A percentile compares a stretch with the other conserved stretches of the same genome.
These are phyloP conservation scores for Coniferiporia weirii DNA, from an alignment of 1,284 basidiomycete genomes.

Conservation along the genomic window DNA sequence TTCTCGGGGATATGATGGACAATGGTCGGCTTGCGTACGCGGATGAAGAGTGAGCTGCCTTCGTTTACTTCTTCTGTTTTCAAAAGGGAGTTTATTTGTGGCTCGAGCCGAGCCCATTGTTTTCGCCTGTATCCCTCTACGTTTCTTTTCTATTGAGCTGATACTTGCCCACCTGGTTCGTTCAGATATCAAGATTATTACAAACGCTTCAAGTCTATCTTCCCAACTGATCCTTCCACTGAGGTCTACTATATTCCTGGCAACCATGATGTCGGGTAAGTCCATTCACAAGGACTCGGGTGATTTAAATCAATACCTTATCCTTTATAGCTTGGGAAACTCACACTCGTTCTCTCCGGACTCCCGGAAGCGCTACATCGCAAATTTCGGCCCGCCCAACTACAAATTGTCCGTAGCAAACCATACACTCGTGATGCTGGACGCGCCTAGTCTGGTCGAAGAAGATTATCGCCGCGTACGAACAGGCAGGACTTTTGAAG, in stretches of 20 bases:
- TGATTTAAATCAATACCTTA: constrained; percentile 12
- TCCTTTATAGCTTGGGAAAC: constrained; percentile 47
- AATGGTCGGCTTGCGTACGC: constrained; percentile 57
- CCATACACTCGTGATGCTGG: constrained; percentile 69
- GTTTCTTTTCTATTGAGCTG: background rate
- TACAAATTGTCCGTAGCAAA: constrained; percentile 51
- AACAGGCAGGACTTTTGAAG: constrained; percentile 42
- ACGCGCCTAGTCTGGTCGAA: constrained; percentile 71
- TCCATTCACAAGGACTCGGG: constrained; percentile 1
- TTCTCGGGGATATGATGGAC: constrained; percentile 78
- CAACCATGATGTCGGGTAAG: constrained; percentile 80
- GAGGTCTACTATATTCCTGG: constrained; percentile 72
- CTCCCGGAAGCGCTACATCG: constrained; percentile 57
- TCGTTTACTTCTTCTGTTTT: background rate
- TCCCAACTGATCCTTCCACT: constrained; percentile 38
- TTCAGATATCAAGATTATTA: constrained; percentile 58
- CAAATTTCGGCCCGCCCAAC: constrained; percentile 64
- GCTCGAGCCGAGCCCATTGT: background rate
- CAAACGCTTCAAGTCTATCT: constrained; percentile 57
- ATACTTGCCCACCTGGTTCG: constrained; percentile 10
- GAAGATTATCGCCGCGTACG: constrained; percentile 70
- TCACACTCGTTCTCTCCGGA: constrained; percentile 49
- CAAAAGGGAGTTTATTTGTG: no score
- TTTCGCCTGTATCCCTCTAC: background rate
- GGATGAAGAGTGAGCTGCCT: constrained; percentile 57